phyloP scores from a whole-genome alignment of 2,329 filamentous ascomycete species.

The Neonectria faginata region DNA sequence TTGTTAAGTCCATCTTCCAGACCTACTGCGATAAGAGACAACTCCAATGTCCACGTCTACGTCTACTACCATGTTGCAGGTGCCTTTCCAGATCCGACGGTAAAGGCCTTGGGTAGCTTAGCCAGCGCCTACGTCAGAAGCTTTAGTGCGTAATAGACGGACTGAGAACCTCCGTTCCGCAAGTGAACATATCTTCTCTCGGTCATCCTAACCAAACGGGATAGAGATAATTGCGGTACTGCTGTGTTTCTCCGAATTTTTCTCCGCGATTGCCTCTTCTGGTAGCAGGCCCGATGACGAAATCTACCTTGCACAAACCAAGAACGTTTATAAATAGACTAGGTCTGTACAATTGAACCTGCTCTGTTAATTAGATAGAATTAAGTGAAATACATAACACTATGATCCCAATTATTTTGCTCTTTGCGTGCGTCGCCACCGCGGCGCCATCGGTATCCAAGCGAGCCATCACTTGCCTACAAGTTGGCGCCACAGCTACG shows the following conservation, averaged over 20 bases:
- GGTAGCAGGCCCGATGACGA: slow-evolving; percentile 40
- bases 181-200: background rate
- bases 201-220: background rate
- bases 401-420: slow-evolving; percentile 21
- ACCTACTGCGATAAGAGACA: too few relatives aligned
- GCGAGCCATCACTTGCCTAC: slow-evolving; percentile 38
- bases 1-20: too few relatives aligned
- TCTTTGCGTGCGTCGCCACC: slow-evolving; percentile 20
- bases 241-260: slow-evolving; percentile 32
- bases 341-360: background rate
- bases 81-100: too few relatives aligned
- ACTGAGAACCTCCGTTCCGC: background rate
- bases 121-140: too few relatives aligned
- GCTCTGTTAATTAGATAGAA: background rate
- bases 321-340: background rate
- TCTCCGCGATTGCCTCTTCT: slow-evolving; percentile 37
- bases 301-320: slow-evolving; percentile 9
- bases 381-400: slow-evolving; percentile 14
- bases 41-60: too few relatives aligned
- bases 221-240: background rate
- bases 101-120: too few relatives aligned
- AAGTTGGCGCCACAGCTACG: slow-evolving; percentile 52
- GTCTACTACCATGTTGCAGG: too few relatives aligned
- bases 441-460: slow-evolving; percentile 34
- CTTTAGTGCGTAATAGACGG: too few relatives aligned